phyloP scores from a whole-genome alignment of 352 stramenopile genomes.

The Labyrinthula sp. region DNA sequence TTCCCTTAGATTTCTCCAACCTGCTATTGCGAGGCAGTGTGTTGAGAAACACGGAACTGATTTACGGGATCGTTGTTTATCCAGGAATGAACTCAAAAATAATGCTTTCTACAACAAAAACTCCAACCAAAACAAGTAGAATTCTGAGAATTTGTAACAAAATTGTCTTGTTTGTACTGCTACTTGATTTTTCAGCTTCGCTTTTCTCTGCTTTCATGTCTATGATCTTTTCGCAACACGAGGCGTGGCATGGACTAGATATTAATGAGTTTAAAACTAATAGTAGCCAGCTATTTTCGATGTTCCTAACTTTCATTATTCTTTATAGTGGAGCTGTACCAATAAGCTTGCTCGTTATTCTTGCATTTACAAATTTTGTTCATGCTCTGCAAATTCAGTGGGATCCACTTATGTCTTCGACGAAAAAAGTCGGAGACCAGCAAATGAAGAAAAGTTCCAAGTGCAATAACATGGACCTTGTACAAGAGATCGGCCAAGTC shows the following conservation, averaged over 20 bases:
- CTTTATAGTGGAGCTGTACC: slow-evolving; percentile 89
- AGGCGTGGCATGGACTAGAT: slow-evolving; percentile 1
- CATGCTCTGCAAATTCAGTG: slow-evolving; percentile 77
- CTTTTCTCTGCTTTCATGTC: no score
- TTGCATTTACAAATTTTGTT: slow-evolving; percentile 79
- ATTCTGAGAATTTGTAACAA: slow-evolving; percentile 38
- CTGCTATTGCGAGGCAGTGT: slow-evolving; percentile 67
- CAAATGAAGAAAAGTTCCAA: slow-evolving; percentile 52
- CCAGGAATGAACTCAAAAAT: slow-evolving; percentile 77
- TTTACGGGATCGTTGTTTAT: slow-evolving; percentile 69
- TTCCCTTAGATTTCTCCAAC: slow-evolving; percentile 46
- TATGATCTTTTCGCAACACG: slow-evolving; percentile 27
- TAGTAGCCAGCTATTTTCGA: no score
- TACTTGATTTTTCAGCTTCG: slow-evolving; percentile 12
- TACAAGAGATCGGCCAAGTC: slow-evolving; percentile 82
- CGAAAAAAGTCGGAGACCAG: no score
- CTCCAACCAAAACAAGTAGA: slow-evolving; percentile 49
- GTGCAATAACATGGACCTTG: slow-evolving; percentile 71
- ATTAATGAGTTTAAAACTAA: slow-evolving; percentile 22
- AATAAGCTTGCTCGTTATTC: slow-evolving; percentile 85
- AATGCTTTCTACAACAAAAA: slow-evolving; percentile 42
- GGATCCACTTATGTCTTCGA: slow-evolving; percentile 78
- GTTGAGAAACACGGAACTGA: slow-evolving; percentile 70
- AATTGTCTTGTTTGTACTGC: slow-evolving; percentile 22
- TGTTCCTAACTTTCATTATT: slow-evolving; percentile 66